A percentile compares a stretch with the other conserved stretches of the same genome.
Evolutionary conservation across 2,329 filamentous ascomycete species (phyloP).

Genomic region (Colletotrichum lupini): DNA sequence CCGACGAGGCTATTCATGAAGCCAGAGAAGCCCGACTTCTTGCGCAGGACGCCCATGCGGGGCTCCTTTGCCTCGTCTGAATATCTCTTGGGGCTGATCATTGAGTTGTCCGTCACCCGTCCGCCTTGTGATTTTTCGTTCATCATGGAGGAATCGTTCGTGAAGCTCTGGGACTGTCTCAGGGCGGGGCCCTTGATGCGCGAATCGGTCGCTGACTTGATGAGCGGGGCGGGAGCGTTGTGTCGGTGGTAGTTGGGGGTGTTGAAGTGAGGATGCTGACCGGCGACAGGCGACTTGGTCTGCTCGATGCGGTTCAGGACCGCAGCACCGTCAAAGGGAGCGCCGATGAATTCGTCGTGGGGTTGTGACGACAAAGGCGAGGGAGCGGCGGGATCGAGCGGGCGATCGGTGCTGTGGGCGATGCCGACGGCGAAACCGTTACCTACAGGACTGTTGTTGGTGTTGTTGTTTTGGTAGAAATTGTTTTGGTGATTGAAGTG

Average conservation of each 20-base stretch:
- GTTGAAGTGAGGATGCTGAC: slow-evolving; percentile 37
- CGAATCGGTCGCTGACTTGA: slow-evolving; percentile 65
- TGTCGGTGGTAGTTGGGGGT: slow-evolving; percentile 41
- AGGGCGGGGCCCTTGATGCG: slow-evolving; percentile 66
- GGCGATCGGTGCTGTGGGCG: slow-evolving; percentile 40
- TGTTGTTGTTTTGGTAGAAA: slow-evolving; percentile 29
- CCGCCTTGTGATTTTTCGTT: slow-evolving; percentile 53
- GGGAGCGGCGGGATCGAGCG: slow-evolving; percentile 49
- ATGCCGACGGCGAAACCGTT: slow-evolving; percentile 37
- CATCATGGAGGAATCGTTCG: slow-evolving; percentile 62
- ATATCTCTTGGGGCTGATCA: slow-evolving; percentile 74
- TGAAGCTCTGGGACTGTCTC: slow-evolving; percentile 75
- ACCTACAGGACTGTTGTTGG: slow-evolving; percentile 35
- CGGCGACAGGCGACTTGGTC: slow-evolving; percentile 51
- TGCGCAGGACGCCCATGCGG: slow-evolving; percentile 73
- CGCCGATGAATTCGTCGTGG: slow-evolving; percentile 71
- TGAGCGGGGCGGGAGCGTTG: slow-evolving; percentile 46
- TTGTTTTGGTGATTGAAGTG: slow-evolving; percentile 24
- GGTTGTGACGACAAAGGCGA: slow-evolving; percentile 46
- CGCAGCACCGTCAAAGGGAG: slow-evolving; percentile 72
- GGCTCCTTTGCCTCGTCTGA: slow-evolving; percentile 80
- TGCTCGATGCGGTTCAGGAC: slow-evolving; percentile 71
- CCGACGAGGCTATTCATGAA: slow-evolving; percentile 87
- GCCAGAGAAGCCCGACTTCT: slow-evolving; percentile 89
- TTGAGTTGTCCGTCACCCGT: slow-evolving; percentile 52